Evolutionary conservation across 2,329 filamentous ascomycete species (phyloP), one percentile per base, ranked within the genome.

Genomic region (Grosmannia penicillata): DNA sequence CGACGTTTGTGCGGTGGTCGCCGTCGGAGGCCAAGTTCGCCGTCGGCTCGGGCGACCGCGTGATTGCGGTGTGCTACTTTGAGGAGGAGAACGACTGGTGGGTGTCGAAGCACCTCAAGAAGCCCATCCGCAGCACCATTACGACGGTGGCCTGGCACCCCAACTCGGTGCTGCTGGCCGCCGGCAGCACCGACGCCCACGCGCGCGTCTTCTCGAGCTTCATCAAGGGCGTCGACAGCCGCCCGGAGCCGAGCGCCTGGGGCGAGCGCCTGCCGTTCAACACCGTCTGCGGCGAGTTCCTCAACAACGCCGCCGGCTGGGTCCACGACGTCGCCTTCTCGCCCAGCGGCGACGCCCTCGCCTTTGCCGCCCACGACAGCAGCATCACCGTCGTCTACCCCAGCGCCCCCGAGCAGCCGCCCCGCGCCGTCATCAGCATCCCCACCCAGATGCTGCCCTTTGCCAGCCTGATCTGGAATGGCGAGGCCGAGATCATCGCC

Each of bases 41-140:
- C 38, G 91, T 96, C 21, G 91, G 91, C 43, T 95, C 87, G 22
- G 91, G 91, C 45, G 91, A 94, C 50, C 79, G 91, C 46, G 82
- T 94, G 47, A 94, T 98, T 52, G 86, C 91, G 29, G 74, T 96
- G 50, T 98, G 91, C 70, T 96, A 96, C 66, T 98, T 98, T 51
- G 91, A 98, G 56, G 84, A 94, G 58, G 91, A 98, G 61, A 95
- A 98, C 61, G 87, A 98, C 66, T 98, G 91, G 91, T 98, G 91
- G 91, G 89, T 98, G 30, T 95, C 87, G 27, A 98, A 98, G 70
- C 91, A 98, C 62, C 65, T 98, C 55, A 96, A 96, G 75, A 98
- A 96, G 72, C 91, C 91, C 17, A 93, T 98, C 52, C 82, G 89
- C 49, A 94, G 86, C 57, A 98, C 91, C 41, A 89, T 98, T 52